Evolutionary conservation across 352 stramenopile species (phyloP), one percentile per base, ranked within the genome.

Genomic region (Phytophthora pisi): DNA sequence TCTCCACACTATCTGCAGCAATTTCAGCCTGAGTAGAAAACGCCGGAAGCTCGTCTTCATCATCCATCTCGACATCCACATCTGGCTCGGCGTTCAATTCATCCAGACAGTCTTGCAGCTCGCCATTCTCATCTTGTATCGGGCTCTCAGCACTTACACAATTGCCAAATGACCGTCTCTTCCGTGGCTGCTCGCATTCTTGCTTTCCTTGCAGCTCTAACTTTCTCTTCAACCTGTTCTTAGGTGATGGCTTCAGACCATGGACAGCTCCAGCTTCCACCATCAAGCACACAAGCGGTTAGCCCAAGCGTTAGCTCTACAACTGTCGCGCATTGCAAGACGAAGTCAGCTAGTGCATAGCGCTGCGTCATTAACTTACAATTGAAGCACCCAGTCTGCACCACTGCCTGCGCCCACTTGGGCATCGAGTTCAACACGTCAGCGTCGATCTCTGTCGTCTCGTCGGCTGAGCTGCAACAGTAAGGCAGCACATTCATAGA

Each of bases 21-120:
- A 76, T 78, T 31, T 91, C 70, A 57, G 84, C 81, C 15, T 83
- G 74, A 3, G 82, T 92, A 40, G 80, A 80, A 34, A 85, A 56
- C 4, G 57, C 66, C 6, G 75, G 72, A 5, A 79, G 51, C 10
- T 63, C 59, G 49, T 70, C 62, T 30, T 60, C 38, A 8, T 69
- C 62, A 56, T 70, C 56, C 50, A 59, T 56, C 4, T 64, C 62
- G 8, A 50, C 15, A 16, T 77, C 51, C 30, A 51, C 15, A 5
- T 55, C 65, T 49, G 50, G 34, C n/a, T 36, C 36, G 15, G 43
- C 46, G 51, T 68, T 72, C 13, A 77, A 20, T 20, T 70, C 68
- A 55, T 77, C 36, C 64, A 72, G 23, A 51, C 50, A 59, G 26
- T 56, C 49, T 20, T 69, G 68, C 5, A 75, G 43, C 28, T 74